Percentiles rank a stretch among this genome's conserved stretches.
Evolutionary conservation across 805 yeast genomes (phyloP).

Genomic region (Kodamaea kakaduensis): DNA sequence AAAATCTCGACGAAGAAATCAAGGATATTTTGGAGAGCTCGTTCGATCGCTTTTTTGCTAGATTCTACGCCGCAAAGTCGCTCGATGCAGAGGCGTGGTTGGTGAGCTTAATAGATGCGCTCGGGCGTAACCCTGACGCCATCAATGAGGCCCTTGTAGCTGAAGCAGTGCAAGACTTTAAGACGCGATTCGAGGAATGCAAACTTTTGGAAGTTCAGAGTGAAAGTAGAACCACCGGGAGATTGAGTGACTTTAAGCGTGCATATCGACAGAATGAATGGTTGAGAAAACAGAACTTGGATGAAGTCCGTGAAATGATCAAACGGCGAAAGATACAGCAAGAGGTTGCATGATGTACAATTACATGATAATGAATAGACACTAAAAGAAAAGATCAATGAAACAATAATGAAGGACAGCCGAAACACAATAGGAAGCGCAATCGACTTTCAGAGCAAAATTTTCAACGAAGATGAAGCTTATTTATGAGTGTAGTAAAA

Average conservation of each 20-base stretch:
- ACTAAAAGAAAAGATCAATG: no score
- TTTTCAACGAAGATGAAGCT: no score
- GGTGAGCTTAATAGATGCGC: conserved; percentile 10
- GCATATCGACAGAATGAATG: not conserved
- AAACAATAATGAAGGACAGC: no score
- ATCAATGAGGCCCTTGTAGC: conserved; percentile 7
- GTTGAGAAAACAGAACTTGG: no score
- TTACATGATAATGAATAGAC: no score
- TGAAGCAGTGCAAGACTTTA: conserved; percentile 11
- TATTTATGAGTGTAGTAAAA: no score
- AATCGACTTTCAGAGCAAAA: no score
- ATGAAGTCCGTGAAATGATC: no score
- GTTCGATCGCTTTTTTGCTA: conserved; percentile 15
- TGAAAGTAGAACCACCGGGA: not conserved
- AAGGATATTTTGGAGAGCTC: conserved; percentile 9
- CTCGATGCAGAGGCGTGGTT: conserved; percentile 14
- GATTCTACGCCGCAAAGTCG: conserved; percentile 11
- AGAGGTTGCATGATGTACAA: no score
- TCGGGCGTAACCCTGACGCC: conserved; percentile 6
- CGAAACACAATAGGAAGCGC: no score
- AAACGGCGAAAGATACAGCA: no score
- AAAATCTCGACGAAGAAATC: conserved; percentile 8
- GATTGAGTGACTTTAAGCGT: conserved; percentile 1
- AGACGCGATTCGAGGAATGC: conserved; percentile 7
- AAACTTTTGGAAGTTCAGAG: conserved; percentile 5